Evolutionary conservation across 441 rosid genomes (phyloP).

Genomic region (Sinapis alba): DNA sequence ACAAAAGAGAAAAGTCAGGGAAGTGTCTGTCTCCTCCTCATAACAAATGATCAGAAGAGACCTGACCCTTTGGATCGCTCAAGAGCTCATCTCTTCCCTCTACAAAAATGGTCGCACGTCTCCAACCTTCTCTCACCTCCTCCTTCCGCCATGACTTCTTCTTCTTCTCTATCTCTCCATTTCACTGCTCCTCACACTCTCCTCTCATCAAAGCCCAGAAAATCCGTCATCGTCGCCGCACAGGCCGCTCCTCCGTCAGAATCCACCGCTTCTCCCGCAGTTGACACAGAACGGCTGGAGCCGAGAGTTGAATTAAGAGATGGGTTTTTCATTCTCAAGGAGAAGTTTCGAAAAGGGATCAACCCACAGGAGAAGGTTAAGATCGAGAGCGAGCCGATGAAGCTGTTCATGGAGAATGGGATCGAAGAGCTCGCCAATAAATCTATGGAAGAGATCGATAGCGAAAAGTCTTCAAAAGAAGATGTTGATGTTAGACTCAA

Average conservation of each 20-base stretch:
- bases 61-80: slow-evolving; percentile 40
- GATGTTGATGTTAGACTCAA: slow-evolving; percentile 91
- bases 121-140: slow-evolving; percentile 14
- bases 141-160: slow-evolving; percentile 16
- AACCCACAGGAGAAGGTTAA: slow-evolving; percentile 89
- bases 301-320: slow-evolving; percentile 79
- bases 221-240: slow-evolving; percentile 46
- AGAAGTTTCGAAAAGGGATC: slow-evolving; percentile 79
- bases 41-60: slow-evolving; percentile 28
- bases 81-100: slow-evolving; percentile 39
- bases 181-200: slow-evolving; percentile 45
- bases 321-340: slow-evolving; percentile 81
- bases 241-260: slow-evolving; percentile 46
- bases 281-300: slow-evolving; percentile 66
- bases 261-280: slow-evolving; percentile 35
- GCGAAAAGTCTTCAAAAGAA: slow-evolving; percentile 57
- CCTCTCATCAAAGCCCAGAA: slow-evolving; percentile 44
- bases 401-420: slow-evolving; percentile 74
- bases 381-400: slow-evolving; percentile 87
- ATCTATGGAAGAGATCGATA: slow-evolving; percentile 78
- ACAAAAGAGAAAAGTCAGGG: slow-evolving; percentile 8
- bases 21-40: slow-evolving; percentile 38
- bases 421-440: slow-evolving; percentile 71
- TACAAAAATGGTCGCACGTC: slow-evolving; percentile 43
- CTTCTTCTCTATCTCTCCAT: slow-evolving; percentile 50